phyloP scores from a whole-genome alignment of 352 stramenopile species.

The Salisapilia sapeloensis region DNA sequence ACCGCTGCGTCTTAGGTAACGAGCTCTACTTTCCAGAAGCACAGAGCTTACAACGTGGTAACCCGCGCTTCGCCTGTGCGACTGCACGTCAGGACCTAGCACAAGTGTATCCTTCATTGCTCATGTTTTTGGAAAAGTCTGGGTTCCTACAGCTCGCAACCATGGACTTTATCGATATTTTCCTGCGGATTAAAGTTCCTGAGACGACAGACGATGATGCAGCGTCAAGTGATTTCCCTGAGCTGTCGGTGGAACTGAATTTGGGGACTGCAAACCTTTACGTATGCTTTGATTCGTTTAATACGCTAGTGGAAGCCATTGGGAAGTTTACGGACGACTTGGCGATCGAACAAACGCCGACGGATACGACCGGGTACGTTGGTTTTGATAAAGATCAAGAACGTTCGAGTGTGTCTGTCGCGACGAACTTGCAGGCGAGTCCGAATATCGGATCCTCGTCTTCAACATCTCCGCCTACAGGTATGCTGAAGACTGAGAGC shows the following conservation, averaged over 20 bases:
- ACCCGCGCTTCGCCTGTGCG: too few species aligned
- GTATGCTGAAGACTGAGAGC: constrained; percentile 7
- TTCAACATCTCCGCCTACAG: not conserved
- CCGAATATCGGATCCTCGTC: constrained; percentile 2
- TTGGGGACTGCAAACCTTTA: constrained; percentile 78
- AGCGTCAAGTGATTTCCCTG: constrained; percentile 21
- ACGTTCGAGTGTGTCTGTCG: constrained; percentile 41
- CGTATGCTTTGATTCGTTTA: constrained; percentile 81
- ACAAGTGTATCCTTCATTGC: constrained; percentile 36
- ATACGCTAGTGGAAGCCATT: constrained; percentile 59
- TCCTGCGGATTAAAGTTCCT: constrained; percentile 47
- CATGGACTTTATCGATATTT: constrained; percentile 74
- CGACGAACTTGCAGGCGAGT: constrained; percentile 40
- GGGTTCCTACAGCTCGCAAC: constrained; percentile 74
- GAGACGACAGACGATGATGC: constrained; percentile 14
- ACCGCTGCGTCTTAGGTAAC: constrained; percentile 44
- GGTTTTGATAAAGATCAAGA: constrained; percentile 43
- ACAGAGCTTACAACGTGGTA: too few species aligned
- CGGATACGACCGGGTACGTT: constrained; percentile 63
- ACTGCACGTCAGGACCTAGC: too few species aligned
- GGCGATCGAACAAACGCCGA: constrained; percentile 26
- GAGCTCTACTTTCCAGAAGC: constrained; percentile 50
- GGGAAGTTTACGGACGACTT: constrained; percentile 58
- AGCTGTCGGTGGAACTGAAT: constrained; percentile 69
- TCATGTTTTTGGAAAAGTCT: constrained; percentile 66